Evolutionary conservation across 129 eudicot species (phyloP), one percentile per base, ranked within the genome.

Genomic region (Flaveria robusta): DNA sequence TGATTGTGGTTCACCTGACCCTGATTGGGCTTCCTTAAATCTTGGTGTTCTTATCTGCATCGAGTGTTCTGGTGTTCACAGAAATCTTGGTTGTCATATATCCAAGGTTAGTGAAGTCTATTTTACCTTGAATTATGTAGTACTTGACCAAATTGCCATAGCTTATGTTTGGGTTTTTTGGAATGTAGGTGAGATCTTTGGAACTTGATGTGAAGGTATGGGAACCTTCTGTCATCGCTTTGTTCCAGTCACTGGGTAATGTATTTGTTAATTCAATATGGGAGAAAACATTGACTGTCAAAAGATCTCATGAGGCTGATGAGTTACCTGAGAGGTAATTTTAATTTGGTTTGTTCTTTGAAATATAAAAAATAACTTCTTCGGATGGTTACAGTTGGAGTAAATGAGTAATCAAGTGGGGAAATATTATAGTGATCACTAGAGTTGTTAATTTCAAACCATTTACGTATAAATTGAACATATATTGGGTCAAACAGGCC

Each of bases 21-120:
- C 98, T 4, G 98, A 93, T 49, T 90, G 98, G 98, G 98, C 98
- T 76, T 93, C 98, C 77, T 77, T 93, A 77, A 93, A 93, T 82
- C 96, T 93, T 45, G 97, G 98, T n/a, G 63, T 90, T 68, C 97
- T 93, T 77, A 83, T 93, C 16, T 90, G 98, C 81, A 93, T 93
- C 0, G 96, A 93, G 77, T 93, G 98, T 63, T 93, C 98, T 80
- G 98, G 98, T 72, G 84, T 93, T 72, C 98, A 93, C 72, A 96
- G 98, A 34, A 93, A 93, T 75, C 96, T 93, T 75, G 98, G 98
- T 26, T 97, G 91, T 4, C 98, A 93, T 79, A 84, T 90, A 84
- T 93, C 98, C 56, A 93, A 93, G 96, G 98, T 88, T 69, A 43
- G 85, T 81, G 50, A 43, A 24, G 27, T 81, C 15, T 8, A 47